Evolutionary conservation across 768 basidiomycete species (phyloP).

Genomic region (Boletus sensibilis): DNA sequence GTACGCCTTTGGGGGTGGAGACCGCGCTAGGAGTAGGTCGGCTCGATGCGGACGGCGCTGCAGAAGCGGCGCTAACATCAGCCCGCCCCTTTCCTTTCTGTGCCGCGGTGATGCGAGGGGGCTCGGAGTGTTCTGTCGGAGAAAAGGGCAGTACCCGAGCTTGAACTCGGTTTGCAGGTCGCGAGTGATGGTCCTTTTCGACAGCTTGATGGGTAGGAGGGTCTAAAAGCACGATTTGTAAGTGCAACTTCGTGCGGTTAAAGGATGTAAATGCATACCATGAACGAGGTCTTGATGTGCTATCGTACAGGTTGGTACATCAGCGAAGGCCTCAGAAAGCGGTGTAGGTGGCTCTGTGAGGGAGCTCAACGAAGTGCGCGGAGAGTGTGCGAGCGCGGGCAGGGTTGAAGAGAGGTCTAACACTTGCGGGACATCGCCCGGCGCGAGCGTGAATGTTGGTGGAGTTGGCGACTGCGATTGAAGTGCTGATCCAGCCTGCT

Average conservation of each 20-base stretch:
- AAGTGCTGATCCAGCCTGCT: not conserved
- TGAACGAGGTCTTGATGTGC: not conserved
- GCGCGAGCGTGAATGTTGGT: not conserved
- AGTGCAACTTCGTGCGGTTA: not conserved
- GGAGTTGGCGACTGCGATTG: slow-evolving; percentile 1
- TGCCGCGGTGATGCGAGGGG: not conserved
- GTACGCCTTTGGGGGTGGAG: not conserved
- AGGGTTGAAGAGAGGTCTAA: slow-evolving; percentile 6
- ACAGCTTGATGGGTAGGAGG: not conserved
- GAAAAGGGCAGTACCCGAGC: not conserved
- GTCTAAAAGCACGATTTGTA: slow-evolving; percentile 11
- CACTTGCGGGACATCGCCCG: slow-evolving; percentile 1
- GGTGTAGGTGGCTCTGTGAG: slow-evolving; percentile 29
- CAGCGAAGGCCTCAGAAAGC: slow-evolving; percentile 12
- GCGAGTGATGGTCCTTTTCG: not conserved
- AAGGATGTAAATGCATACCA: slow-evolving; percentile 9
- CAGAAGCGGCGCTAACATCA: not conserved
- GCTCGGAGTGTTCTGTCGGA: not conserved
- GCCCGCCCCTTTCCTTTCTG: slow-evolving; percentile 23
- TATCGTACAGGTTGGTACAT: slow-evolving; percentile 1
- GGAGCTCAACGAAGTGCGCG: slow-evolving; percentile 34
- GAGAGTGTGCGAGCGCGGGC: slow-evolving; percentile 28
- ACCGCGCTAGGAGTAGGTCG: not conserved
- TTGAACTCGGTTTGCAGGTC: not conserved
- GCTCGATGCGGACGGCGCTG: not conserved